Evolutionary conservation across 345 rosid genomes (phyloP).

Genomic region (Dipteronia dyeriana): DNA sequence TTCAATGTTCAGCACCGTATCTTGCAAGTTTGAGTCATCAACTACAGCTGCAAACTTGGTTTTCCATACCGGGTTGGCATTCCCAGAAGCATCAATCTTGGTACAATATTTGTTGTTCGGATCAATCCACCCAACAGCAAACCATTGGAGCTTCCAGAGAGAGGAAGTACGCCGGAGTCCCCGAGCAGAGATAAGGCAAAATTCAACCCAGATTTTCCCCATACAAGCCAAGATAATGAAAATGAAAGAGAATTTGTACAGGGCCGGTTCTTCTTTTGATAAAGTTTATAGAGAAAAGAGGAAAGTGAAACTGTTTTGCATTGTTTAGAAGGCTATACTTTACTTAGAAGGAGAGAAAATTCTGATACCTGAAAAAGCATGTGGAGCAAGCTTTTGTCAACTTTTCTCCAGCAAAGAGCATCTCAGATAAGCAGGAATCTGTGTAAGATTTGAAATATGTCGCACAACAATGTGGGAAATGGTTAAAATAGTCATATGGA

Average conservation of each 20-base stretch:
- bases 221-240: slow-evolving; percentile 31
- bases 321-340: slow-evolving; percentile 29
- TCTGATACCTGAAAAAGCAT: slow-evolving; percentile 4
- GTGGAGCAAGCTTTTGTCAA: slow-evolving; percentile 16
- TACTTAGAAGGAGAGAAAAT: slow-evolving; percentile 17
- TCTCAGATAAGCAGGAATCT: slow-evolving; percentile 32
- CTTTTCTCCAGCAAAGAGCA: slow-evolving; percentile 29
- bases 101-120: slow-evolving; percentile 87
- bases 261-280: slow-evolving; percentile 16
- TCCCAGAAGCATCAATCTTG: slow-evolving; percentile 67
- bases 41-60: slow-evolving; percentile 68
- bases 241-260: slow-evolving; percentile 6
- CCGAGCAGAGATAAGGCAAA: slow-evolving; percentile 72
- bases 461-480: not conserved
- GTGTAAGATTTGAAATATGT: slow-evolving; percentile 3
- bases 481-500: not conserved
- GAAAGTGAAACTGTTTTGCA: slow-evolving; percentile 9
- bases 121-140: slow-evolving; percentile 88
- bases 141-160: slow-evolving; percentile 90
- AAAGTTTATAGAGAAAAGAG: slow-evolving; percentile 16
- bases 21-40: slow-evolving; percentile 51
- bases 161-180: slow-evolving; percentile 68
- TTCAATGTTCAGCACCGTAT: slow-evolving; percentile 58
- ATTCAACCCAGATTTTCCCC: slow-evolving; percentile 75
- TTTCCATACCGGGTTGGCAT: slow-evolving; percentile 73